Conservation (phyloP, 257 asterid genomes). For the Orobanche coerulescens region DNA sequence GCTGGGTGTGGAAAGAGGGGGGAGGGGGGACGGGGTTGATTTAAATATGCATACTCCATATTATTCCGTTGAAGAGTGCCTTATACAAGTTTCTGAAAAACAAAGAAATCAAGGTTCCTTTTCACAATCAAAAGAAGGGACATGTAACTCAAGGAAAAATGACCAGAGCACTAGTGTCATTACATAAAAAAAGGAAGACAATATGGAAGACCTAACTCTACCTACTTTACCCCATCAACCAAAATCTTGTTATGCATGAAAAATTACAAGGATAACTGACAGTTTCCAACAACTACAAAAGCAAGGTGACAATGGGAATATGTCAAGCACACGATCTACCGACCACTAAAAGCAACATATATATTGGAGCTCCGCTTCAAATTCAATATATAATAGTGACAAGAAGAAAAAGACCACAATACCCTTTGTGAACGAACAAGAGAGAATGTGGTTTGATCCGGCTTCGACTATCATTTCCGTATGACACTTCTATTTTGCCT, state of each 20-base stretch:
- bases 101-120: too few species aligned
- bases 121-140: too few species aligned
- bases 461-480: constrained; percentile 10
- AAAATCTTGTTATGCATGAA: constrained; percentile 30
- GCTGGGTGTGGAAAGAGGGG: too few species aligned
- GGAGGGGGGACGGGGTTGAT: too few species aligned
- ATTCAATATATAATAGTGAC: constrained; percentile 16
- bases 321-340: constrained; percentile 15
- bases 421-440: constrained; percentile 8
- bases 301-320: constrained; percentile 17
- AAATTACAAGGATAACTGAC: constrained; percentile 20
- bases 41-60: too few species aligned
- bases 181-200: constrained; percentile 5
- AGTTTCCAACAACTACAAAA: constrained; percentile 18
- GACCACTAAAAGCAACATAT: constrained; percentile 7
- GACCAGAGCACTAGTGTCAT: too few species aligned
- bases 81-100: too few species aligned
- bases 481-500: constrained; percentile 7
- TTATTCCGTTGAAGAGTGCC: too few species aligned
- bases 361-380: constrained; percentile 24
- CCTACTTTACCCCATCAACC: constrained; percentile 43
- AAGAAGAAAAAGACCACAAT: constrained; percentile 19
- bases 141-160: too few species aligned
- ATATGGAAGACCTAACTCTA: constrained; percentile 27
- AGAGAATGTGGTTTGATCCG: constrained; percentile 9